Evolutionary conservation across 1,284 basidiomycete genomes (phyloP).

Genomic region (Cerrena zonata): DNA sequence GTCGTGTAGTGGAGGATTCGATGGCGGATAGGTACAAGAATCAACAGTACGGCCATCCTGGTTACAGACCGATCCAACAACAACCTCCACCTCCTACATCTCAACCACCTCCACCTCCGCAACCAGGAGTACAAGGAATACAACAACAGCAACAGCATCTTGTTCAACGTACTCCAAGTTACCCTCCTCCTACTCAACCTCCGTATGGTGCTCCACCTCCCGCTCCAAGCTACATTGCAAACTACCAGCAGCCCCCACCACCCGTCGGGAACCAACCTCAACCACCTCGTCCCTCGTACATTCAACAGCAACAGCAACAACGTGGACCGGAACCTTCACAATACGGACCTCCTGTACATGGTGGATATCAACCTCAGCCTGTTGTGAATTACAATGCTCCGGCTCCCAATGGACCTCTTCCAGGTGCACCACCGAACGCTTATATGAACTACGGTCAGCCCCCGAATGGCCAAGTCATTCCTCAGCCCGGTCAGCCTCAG

Average conservation of each 20-base stretch:
- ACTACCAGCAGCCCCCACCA: conserved; percentile 14
- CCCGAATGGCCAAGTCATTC: neutral
- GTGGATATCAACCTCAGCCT: conserved; percentile 14
- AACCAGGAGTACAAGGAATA: too few species aligned
- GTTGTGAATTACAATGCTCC: neutral
- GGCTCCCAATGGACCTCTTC: conserved; percentile 6
- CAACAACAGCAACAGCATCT: conserved; percentile 16
- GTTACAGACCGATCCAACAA: conserved; percentile 8
- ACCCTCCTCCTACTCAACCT: conserved; percentile 18
- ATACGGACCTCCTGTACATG: conserved; percentile 13
- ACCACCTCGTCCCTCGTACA: too few species aligned
- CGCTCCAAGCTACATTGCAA: conserved; percentile 8
- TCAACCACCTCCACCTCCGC: conserved; percentile 29
- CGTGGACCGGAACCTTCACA: neutral
- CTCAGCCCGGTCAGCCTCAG: conserved; percentile 1
- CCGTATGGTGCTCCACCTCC: conserved; percentile 23
- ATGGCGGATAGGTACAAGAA: conserved; percentile 62
- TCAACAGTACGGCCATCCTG: conserved; percentile 5
- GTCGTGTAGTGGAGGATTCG: conserved; percentile 73
- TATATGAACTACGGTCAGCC: conserved; percentile 1
- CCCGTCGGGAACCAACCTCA: neutral
- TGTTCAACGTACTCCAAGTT: conserved; percentile 25
- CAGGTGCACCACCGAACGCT: conserved; percentile 2
- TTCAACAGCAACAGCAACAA: conserved; percentile 14
- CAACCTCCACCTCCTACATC: conserved; percentile 21